These are phyloP conservation scores for Acer yangbiense DNA, from an alignment of 345 rosid genomes.

Conservation along the genomic window DNA sequence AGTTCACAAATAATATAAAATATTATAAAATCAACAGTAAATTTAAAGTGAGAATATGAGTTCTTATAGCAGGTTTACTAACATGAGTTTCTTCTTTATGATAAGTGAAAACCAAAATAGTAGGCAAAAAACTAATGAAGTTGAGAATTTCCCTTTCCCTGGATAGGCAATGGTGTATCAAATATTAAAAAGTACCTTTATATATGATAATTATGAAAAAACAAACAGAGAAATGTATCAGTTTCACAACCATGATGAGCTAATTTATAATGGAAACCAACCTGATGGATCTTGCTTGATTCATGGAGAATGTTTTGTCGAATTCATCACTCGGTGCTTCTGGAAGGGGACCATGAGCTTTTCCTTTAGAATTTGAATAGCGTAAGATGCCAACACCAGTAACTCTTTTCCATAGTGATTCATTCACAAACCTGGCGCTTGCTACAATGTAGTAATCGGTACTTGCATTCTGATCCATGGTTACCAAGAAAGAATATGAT, in stretches of 20 bases:
- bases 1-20: neutral
- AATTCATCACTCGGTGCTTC: slow-evolving; percentile 78
- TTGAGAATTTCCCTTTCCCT: neutral
- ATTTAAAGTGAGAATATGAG: neutral
- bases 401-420: slow-evolving; percentile 85
- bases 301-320: slow-evolving; percentile 97
- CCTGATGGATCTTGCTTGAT: slow-evolving; percentile 99
- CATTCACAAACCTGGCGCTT: slow-evolving; percentile 89
- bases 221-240: neutral
- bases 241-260: neutral
- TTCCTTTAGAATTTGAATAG: slow-evolving; percentile 93
- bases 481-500: slow-evolving; percentile 83
- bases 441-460: slow-evolving; percentile 97
- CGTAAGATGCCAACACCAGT: slow-evolving; percentile 93
- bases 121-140: neutral
- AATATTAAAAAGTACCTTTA: neutral
- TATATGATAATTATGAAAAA: neutral
- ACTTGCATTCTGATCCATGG: slow-evolving; percentile 98
- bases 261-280: slow-evolving; percentile 26
- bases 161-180: neutral
- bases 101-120: neutral
- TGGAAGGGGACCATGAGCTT: slow-evolving; percentile 86
- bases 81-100: neutral
- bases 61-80: neutral
- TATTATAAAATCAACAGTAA: neutral